phyloP scores from a whole-genome alignment of 2,329 filamentous ascomycete genomes.

The Juglanconis sp. region DNA sequence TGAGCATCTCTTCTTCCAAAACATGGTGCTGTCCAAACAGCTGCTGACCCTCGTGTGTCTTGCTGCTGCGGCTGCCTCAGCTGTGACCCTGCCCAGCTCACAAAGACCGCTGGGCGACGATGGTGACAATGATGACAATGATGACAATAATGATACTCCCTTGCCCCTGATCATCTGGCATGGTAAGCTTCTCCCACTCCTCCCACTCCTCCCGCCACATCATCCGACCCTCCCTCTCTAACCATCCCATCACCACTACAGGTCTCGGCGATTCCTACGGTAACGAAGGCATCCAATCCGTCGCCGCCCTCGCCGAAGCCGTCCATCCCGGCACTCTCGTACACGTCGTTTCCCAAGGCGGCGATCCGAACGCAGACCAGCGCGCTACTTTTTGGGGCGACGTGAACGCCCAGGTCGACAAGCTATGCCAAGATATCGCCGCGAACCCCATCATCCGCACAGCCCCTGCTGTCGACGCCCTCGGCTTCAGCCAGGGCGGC shows the following conservation, averaged over 20 bases:
- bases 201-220: constrained; percentile 36
- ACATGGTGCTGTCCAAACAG: constrained; percentile 27
- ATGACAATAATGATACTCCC: constrained; percentile 57
- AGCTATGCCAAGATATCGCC: constrained; percentile 75
- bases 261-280: constrained; percentile 69
- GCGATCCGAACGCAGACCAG: constrained; percentile 66
- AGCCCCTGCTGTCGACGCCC: constrained; percentile 79
- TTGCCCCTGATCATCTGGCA: constrained; percentile 95
- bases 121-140: constrained; percentile 30
- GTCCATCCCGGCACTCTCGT: constrained; percentile 81
- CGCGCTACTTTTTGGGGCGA: constrained; percentile 89
- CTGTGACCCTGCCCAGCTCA: constrained; percentile 29
- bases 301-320: constrained; percentile 68
- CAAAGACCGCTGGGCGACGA: constrained; percentile 23
- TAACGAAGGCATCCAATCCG: constrained; percentile 67
- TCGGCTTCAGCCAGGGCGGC: constrained; percentile 94
- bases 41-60: constrained; percentile 30
- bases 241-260: constrained; percentile 14
- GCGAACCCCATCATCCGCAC: constrained; percentile 75
- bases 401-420: constrained; percentile 70
- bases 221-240: not conserved
- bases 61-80: constrained; percentile 29
- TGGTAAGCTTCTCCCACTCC: constrained; percentile 42
- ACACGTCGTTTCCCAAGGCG: constrained; percentile 72
- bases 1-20: no score